Evolutionary conservation across 176 grass and related monocot species (phyloP).

Genomic region (Luzula sylvatica): DNA sequence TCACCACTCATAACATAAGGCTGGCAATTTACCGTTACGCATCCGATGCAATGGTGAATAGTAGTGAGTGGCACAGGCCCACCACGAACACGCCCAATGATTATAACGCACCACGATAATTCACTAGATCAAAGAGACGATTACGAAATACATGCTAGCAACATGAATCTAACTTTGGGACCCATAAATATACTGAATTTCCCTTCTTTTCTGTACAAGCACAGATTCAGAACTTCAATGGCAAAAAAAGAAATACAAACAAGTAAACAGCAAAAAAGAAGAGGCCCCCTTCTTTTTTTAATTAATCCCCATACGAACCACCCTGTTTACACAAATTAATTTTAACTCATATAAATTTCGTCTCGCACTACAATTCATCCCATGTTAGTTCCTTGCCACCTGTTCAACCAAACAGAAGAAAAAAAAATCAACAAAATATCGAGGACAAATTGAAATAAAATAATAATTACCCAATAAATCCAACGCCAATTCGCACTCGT

Average conservation of each 20-base stretch:
- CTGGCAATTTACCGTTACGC: no score
- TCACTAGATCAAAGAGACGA: no score
- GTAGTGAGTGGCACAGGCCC: no score
- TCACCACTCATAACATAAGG: no score
- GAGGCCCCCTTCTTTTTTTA: slow-evolving; percentile 23
- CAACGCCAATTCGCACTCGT: slow-evolving; percentile 4
- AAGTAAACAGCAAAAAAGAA: slow-evolving; percentile 18
- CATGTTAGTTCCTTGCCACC: slow-evolving; percentile 18
- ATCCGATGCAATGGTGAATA: no score
- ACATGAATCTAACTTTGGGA: slow-evolving; percentile 36
- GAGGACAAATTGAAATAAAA: slow-evolving; percentile 1
- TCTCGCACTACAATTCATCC: background rate
- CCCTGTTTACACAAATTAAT: slow-evolving; percentile 15
- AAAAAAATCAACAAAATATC: background rate
- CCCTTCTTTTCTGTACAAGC: slow-evolving; percentile 51
- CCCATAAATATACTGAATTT: slow-evolving; percentile 26
- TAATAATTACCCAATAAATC: slow-evolving; percentile 11
- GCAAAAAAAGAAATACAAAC: slow-evolving; percentile 13
- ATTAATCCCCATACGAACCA: slow-evolving; percentile 37
- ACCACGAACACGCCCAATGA: no score
- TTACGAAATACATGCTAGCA: no score
- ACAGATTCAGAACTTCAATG: slow-evolving; percentile 22
- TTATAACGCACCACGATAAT: no score
- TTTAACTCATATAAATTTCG: slow-evolving; percentile 25
- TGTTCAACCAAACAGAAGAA: background rate